These are phyloP conservation scores for Babesia ovis DNA, from an alignment of 169 alveolate species.

Conservation along the genomic window DNA sequence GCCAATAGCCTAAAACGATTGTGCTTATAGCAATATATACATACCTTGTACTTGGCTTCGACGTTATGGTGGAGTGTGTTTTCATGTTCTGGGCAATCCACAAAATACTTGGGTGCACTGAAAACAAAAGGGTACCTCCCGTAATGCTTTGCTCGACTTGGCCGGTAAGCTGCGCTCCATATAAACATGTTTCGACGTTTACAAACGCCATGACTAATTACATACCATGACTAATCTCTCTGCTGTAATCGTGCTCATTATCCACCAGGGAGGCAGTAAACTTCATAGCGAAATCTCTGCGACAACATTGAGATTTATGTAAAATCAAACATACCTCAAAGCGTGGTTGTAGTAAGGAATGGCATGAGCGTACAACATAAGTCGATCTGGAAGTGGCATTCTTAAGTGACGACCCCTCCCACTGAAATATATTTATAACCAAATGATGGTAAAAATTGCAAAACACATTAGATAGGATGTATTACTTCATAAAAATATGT, in stretches of 20 bases:
- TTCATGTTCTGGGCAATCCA: conserved; percentile 72
- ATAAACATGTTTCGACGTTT: background rate
- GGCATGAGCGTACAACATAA: conserved; percentile 75
- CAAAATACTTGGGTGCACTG: conserved; percentile 75
- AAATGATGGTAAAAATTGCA: no score
- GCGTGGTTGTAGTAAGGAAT: conserved; percentile 75
- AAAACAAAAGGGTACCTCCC: conserved; percentile 77
- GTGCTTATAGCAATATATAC: background rate
- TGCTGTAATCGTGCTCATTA: conserved; percentile 77
- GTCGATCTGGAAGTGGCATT: conserved; percentile 66
- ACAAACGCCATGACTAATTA: background rate
- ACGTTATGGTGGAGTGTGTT: conserved; percentile 72
- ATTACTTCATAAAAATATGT: no score
- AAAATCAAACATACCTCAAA: conserved; percentile 27
- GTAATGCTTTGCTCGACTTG: conserved; percentile 68
- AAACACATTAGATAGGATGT: no score
- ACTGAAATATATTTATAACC: conserved; percentile 13
- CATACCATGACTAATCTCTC: conserved; percentile 64
- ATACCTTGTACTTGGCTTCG: conserved; percentile 70
- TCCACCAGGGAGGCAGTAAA: conserved; percentile 75
- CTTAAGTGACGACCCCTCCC: conserved; percentile 60
- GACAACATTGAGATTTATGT: background rate
- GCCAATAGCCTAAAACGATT: conserved; percentile 44
- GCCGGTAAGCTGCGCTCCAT: conserved; percentile 58
- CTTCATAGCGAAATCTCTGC: conserved; percentile 70